phyloP scores from a whole-genome alignment of 768 basidiomycete species.

The Trametes sanguinea region DNA sequence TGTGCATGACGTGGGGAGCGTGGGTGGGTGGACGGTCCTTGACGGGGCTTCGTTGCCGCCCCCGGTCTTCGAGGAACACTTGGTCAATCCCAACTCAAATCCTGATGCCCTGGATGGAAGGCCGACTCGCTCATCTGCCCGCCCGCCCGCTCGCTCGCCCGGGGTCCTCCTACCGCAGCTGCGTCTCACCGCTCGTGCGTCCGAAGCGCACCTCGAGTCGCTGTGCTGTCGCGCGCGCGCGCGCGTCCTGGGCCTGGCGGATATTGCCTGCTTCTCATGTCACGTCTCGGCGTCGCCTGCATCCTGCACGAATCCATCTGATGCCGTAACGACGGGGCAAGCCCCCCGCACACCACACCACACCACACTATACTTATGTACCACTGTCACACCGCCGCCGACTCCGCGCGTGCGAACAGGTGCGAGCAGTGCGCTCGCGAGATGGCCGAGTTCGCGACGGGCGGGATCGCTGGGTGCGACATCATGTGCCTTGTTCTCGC shows the following conservation, averaged over 20 bases:
- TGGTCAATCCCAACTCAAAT: conserved; percentile 22
- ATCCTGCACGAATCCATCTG: conserved; percentile 6
- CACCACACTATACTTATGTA: too few relatives aligned
- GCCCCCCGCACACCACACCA: not conserved
- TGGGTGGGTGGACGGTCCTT: not conserved
- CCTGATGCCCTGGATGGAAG: not conserved
- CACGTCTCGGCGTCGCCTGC: not conserved
- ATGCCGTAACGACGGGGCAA: not conserved
- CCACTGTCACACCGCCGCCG: not conserved
- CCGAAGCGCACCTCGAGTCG: not conserved
- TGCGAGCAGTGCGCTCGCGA: not conserved
- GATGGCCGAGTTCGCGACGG: not conserved
- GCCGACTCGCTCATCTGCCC: not conserved
- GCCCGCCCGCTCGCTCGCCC: not conserved
- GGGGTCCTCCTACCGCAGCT: not conserved
- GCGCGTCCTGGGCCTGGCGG: not conserved
- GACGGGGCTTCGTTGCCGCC: conserved; percentile 3
- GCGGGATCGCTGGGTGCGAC: not conserved
- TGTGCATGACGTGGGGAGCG: conserved; percentile 1
- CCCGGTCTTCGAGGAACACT: conserved; percentile 12
- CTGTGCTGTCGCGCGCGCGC: conserved; percentile 1
- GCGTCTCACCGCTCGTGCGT: not conserved
- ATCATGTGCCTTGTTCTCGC: conserved; percentile 3
- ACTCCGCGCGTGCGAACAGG: not conserved
- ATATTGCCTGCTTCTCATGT: not conserved